These are phyloP conservation scores for Oryza longistaminata DNA, from an alignment of 176 grass and related monocot genomes.

Conservation along the genomic window DNA sequence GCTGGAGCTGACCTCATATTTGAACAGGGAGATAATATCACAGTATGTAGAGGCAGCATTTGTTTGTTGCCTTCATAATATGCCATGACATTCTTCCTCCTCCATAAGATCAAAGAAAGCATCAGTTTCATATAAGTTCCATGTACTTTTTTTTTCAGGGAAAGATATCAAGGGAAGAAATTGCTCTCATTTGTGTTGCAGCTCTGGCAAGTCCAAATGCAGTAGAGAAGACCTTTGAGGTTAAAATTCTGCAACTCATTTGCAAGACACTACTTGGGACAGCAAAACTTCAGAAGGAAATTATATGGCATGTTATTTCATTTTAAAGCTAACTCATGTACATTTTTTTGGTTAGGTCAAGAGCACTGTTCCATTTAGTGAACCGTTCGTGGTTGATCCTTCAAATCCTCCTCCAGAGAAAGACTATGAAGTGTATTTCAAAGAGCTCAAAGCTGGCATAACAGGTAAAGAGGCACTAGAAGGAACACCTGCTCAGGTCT, in stretches of 20 bases:
- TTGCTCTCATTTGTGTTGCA: slow-evolving; percentile 80
- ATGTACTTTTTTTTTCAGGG: slow-evolving; percentile 49
- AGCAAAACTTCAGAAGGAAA: slow-evolving; percentile 13
- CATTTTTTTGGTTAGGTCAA: slow-evolving; percentile 61
- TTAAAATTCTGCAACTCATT: slow-evolving; percentile 37
- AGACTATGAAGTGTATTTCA: slow-evolving; percentile 84
- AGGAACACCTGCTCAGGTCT: slow-evolving; percentile 58
- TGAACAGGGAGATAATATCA: slow-evolving; percentile 98
- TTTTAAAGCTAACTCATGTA: slow-evolving; percentile 14
- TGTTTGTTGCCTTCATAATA: neutral
- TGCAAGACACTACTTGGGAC: neutral
- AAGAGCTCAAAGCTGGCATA: slow-evolving; percentile 76
- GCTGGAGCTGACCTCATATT: slow-evolving; percentile 96
- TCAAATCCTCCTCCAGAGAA: slow-evolving; percentile 83
- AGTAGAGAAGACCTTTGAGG: slow-evolving; percentile 90
- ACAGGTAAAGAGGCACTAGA: slow-evolving; percentile 90
- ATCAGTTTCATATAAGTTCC: slow-evolving; percentile 6
- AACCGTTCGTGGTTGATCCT: slow-evolving; percentile 71
- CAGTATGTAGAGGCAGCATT: slow-evolving; percentile 46
- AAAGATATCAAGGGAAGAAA: slow-evolving; percentile 91
- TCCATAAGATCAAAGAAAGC: neutral
- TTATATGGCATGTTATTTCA: slow-evolving; percentile 3
- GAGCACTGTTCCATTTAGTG: slow-evolving; percentile 95
- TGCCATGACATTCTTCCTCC: neutral
- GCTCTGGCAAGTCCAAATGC: slow-evolving; percentile 77